Evolutionary conservation across 805 yeast species (phyloP), one percentile per base, ranked within the genome.

Genomic region (Candida silvatica): DNA sequence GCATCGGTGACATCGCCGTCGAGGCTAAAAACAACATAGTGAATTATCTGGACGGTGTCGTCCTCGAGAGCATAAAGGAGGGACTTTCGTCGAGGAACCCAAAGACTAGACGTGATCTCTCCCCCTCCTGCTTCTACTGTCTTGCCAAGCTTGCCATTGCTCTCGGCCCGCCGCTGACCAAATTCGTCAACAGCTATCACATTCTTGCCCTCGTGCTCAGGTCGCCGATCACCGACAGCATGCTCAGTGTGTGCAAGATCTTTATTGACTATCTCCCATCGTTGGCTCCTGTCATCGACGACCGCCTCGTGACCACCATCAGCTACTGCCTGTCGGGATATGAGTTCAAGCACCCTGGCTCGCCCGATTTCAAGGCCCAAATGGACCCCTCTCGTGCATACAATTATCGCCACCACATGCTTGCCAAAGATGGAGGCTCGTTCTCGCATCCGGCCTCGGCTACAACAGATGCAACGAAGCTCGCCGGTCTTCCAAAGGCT

Each of bases 141-240:
- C 69, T 90, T 29, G 85, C 94, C 0, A 82, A 85, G 58, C 61
- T 92, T 25, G 88, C 96, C 0, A 69, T 71, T 18, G 90, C 97
- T 0, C 85, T 90, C 12, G 97, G 97, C 0, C 94, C 95, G 9
- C 94, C 95, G 0, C 64, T 90, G 37, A 84, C 96, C 0, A 92
- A 90, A 51, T 87, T 85, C 52, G 61, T 92, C 37, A 88, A 86
- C 43, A 71, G 80, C 41, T 94, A 85, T 48, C 61, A 57, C 33
- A 69, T 90, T 17, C 60, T 90, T 34, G 88, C 81, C 44, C 67
- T 83, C 58, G 71, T 90, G 60, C 68, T 90, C 46, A 71, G 79
- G 32, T 86, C 95, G 41, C 83, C 95, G 0, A 67, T 90, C 35
- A 80, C 86, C n/a, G 80, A 76, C 44, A 80, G 82, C 42, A 77